Conservation (phyloP, 2,329 filamentous ascomycete species). For the Fusarium sp. region DNA sequence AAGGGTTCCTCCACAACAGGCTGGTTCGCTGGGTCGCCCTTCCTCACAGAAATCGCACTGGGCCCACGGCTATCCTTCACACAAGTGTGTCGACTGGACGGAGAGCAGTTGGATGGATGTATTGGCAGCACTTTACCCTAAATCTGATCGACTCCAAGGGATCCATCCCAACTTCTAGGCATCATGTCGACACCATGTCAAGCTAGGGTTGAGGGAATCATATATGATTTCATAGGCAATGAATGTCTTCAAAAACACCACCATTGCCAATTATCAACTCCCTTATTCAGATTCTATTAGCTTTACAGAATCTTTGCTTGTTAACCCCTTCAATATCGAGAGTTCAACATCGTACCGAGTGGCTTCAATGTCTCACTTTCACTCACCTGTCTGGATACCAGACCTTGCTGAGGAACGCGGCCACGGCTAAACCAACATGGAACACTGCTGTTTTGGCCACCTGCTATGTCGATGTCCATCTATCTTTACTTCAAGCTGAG, state of each 20-base stretch:
- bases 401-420: constrained; percentile 48
- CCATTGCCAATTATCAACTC: constrained; percentile 27
- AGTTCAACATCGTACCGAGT: constrained; percentile 9
- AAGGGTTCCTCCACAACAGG: constrained; percentile 33
- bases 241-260: constrained; percentile 14
- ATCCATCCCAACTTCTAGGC: neutral
- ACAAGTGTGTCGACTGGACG: constrained; percentile 15
- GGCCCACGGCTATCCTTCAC: constrained; percentile 20
- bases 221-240: constrained; percentile 19
- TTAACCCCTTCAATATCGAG: constrained; percentile 11
- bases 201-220: neutral
- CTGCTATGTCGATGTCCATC: constrained; percentile 27
- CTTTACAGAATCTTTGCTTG: constrained; percentile 14
- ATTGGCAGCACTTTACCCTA: neutral
- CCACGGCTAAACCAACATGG: constrained; percentile 35
- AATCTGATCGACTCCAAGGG: neutral
- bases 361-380: constrained; percentile 49
- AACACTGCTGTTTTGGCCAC: constrained; percentile 17
- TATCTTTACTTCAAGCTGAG: constrained; percentile 38
- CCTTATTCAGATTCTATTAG: constrained; percentile 12
- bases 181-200: neutral
- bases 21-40: constrained; percentile 6
- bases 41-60: constrained; percentile 2
- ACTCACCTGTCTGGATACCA: constrained; percentile 20
- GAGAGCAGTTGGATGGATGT: neutral